Percentiles rank a stretch among this genome's conserved stretches.
These are phyloP conservation scores for Penicillium olsonii DNA, from an alignment of 2,329 filamentous ascomycete species.

Conservation along the genomic window DNA sequence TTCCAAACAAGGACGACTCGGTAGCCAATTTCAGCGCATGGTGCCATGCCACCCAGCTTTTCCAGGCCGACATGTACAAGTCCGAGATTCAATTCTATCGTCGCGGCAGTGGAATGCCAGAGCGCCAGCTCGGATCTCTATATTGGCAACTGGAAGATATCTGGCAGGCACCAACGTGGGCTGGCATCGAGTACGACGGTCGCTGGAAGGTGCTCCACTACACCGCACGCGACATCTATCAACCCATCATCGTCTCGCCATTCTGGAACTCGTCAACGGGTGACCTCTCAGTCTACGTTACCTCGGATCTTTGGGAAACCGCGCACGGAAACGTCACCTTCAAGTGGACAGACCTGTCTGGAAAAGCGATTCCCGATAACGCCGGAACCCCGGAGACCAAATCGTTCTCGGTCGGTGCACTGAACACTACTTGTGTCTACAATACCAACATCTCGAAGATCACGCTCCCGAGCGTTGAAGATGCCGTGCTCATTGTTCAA, in stretches of 20 bases:
- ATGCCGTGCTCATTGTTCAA: conserved; percentile 49
- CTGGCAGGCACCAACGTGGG: conserved; percentile 66
- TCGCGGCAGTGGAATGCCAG: conserved; percentile 57
- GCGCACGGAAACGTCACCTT: conserved; percentile 50
- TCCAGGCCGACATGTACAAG: conserved; percentile 65
- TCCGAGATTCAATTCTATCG: conserved; percentile 64
- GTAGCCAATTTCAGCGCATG: conserved; percentile 63
- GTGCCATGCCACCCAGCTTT: conserved; percentile 64
- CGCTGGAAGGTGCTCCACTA: conserved; percentile 66
- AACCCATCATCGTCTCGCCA: conserved; percentile 60
- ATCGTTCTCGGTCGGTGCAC: conserved; percentile 49
- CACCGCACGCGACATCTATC: conserved; percentile 58
- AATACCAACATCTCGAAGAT: conserved; percentile 40
- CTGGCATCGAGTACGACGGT: conserved; percentile 63
- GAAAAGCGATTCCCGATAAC: conserved; percentile 42
- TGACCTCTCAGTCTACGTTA: conserved; percentile 56
- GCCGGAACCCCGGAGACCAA: conserved; percentile 35
- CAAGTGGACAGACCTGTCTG: conserved; percentile 55
- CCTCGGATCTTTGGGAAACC: conserved; percentile 58
- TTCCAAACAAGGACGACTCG: conserved; percentile 54
- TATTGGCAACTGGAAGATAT: conserved; percentile 69
- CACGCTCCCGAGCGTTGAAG: conserved; percentile 31
- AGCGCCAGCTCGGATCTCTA: conserved; percentile 60
- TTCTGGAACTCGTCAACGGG: conserved; percentile 56
- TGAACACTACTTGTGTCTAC: conserved; percentile 56